Conservation (phyloP, 345 rosid genomes). For the Acer negundo region DNA sequence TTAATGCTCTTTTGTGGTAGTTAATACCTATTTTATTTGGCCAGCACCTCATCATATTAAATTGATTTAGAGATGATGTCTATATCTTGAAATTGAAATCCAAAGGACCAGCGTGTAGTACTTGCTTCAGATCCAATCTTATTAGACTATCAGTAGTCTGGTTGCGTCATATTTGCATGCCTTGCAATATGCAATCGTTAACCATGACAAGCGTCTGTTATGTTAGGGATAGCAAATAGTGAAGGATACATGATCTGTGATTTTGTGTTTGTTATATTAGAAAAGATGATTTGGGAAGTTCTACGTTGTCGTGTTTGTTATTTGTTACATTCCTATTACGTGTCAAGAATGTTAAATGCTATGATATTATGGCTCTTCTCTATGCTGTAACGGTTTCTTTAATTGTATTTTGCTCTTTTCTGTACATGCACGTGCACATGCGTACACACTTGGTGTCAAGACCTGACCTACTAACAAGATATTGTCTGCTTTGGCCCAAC, state of each 20-base stretch:
- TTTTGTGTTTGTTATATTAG: neutral
- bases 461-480: no score
- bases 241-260: conserved; percentile 8
- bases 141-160: neutral
- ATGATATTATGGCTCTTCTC: conserved; percentile 2
- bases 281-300: neutral
- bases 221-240: conserved; percentile 3
- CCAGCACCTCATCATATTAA: neutral
- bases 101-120: neutral
- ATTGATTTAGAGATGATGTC: neutral
- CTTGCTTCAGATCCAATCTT: neutral
- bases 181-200: neutral
- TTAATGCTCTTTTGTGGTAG: neutral
- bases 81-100: neutral
- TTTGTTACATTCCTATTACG: neutral
- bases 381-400: neutral
- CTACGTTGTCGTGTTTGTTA: neutral
- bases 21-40: neutral
- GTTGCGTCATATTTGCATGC: neutral
- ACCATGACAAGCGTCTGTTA: neutral
- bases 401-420: neutral
- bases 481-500: no score
- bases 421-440: neutral
- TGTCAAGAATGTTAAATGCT: neutral
- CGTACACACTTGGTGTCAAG: neutral